phyloP scores from a whole-genome alignment of 192 early-diverging fungal genomes.

The Thoreauomyces humboldtii region DNA sequence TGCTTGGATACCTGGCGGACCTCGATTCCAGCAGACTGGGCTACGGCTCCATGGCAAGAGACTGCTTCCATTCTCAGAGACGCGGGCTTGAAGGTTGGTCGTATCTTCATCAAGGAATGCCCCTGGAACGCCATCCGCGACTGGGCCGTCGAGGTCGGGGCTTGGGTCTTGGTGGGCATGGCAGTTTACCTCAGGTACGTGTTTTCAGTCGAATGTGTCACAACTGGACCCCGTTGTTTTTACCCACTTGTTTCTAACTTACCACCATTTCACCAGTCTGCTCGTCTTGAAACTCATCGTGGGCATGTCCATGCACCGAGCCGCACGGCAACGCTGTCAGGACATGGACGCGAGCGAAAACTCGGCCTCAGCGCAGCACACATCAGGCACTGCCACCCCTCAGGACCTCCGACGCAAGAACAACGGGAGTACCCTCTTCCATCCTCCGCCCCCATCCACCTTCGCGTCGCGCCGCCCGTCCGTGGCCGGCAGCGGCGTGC shows the following conservation, averaged over 20 bases:
- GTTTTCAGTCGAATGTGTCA: not conserved
- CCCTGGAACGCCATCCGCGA: not conserved
- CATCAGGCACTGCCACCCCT: not conserved
- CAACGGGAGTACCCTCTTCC: too few species aligned
- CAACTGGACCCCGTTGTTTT: not conserved
- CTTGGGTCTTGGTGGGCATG: not conserved
- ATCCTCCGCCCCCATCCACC: not conserved
- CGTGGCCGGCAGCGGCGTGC: not conserved
- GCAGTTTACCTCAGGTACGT: conserved; percentile 1
- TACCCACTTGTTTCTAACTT: conserved; percentile 1
- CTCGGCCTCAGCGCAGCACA: not conserved
- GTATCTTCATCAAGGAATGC: too few species aligned
- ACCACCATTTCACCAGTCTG: conserved; percentile 30
- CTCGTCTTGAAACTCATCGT: conserved; percentile 73
- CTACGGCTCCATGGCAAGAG: too few species aligned
- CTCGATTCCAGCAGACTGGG: too few species aligned
- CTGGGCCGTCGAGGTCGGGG: not conserved
- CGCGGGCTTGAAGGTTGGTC: too few species aligned
- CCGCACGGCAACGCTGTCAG: conserved; percentile 46
- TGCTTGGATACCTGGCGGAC: too few species aligned
- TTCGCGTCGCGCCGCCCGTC: conserved; percentile 1
- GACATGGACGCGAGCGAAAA: not conserved
- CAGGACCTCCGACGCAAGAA: not conserved
- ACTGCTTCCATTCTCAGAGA: too few species aligned
- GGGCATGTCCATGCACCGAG: conserved; percentile 71